phyloP scores from a whole-genome alignment of 192 early-diverging fungal genomes.

The Piromyces sp. region DNA sequence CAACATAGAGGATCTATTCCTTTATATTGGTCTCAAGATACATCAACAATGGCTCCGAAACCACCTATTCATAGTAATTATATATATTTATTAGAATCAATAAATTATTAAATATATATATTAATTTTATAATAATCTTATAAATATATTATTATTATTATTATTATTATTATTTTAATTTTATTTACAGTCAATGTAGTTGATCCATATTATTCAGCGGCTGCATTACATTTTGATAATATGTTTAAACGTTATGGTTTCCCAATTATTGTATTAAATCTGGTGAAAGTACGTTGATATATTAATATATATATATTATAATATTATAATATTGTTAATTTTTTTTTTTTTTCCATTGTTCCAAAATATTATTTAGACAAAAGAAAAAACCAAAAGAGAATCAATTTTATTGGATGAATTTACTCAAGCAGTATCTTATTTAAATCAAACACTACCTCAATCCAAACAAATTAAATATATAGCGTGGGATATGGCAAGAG shows the following conservation, averaged over 20 bases:
- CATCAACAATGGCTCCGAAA: slow-evolving; percentile 79
- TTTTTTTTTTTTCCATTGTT: neutral
- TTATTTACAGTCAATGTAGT: slow-evolving; percentile 46
- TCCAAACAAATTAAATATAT: slow-evolving; percentile 71
- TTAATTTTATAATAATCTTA: too few relatives aligned
- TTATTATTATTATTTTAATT: too few relatives aligned
- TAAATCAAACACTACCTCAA: slow-evolving; percentile 76
- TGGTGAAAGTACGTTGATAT: slow-evolving; percentile 53
- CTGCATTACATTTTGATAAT: slow-evolving; percentile 83
- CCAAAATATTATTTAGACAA: slow-evolving; percentile 26
- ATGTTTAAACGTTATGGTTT: slow-evolving; percentile 81
- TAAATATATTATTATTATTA: too few relatives aligned
- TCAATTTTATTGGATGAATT: slow-evolving; percentile 74
- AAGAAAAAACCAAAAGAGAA: slow-evolving; percentile 79
- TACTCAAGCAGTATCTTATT: slow-evolving; percentile 55
- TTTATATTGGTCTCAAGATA: slow-evolving; percentile 87
- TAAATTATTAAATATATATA: too few relatives aligned
- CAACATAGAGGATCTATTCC: slow-evolving; percentile 97
- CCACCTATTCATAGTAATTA: slow-evolving; percentile 60
- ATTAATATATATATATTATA: neutral
- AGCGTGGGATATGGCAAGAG: slow-evolving; percentile 96
- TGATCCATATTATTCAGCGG: slow-evolving; percentile 84
- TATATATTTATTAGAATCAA: too few relatives aligned
- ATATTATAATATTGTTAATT: too few relatives aligned
- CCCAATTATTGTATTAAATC: slow-evolving; percentile 80